These are phyloP conservation scores for Albugo candida DNA, from an alignment of 352 stramenopile genomes.

Conservation along the genomic window DNA sequence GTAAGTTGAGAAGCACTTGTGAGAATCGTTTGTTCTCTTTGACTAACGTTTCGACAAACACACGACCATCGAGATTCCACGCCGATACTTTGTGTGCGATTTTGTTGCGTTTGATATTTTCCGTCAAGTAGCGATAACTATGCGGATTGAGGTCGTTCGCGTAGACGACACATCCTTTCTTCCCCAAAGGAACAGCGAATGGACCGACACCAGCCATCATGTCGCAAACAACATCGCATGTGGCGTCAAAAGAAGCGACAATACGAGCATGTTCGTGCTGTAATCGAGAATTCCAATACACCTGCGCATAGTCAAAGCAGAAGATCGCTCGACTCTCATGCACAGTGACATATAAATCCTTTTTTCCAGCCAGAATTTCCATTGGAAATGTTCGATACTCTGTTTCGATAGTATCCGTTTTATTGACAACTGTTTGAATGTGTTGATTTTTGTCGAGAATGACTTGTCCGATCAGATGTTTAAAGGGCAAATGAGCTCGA, in stretches of 20 bases:
- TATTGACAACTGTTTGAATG: slow-evolving; percentile 96
- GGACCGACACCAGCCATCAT: slow-evolving; percentile 93
- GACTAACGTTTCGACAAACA: slow-evolving; percentile 73
- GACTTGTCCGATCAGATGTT: slow-evolving; percentile 92
- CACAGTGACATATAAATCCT: slow-evolving; percentile 71
- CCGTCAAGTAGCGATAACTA: slow-evolving; percentile 78
- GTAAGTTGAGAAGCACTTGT: slow-evolving; percentile 95
- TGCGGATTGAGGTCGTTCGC: slow-evolving; percentile 89
- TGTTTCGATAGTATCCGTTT: slow-evolving; percentile 89
- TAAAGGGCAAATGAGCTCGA: slow-evolving; percentile 88
- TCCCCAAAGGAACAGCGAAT: slow-evolving; percentile 86
- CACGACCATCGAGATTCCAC: slow-evolving; percentile 88
- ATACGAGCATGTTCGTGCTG: slow-evolving; percentile 88
- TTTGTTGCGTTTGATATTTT: slow-evolving; percentile 88
- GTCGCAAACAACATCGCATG: slow-evolving; percentile 74
- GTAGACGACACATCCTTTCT: slow-evolving; percentile 65
- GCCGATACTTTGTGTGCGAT: slow-evolving; percentile 43
- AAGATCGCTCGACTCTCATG: slow-evolving; percentile 89
- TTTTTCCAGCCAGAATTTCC: slow-evolving; percentile 84
- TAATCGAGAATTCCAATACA: slow-evolving; percentile 95
- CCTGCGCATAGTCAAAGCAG: slow-evolving; percentile 87
- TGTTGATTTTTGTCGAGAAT: slow-evolving; percentile 94
- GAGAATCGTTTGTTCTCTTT: slow-evolving; percentile 44
- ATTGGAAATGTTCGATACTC: slow-evolving; percentile 93
- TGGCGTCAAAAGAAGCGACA: slow-evolving; percentile 43